A percentile compares a stretch with the other conserved stretches of the same genome.
Evolutionary conservation across 164 flowering plant genomes (phyloP).

Genomic region (Liriodendron chinense): DNA sequence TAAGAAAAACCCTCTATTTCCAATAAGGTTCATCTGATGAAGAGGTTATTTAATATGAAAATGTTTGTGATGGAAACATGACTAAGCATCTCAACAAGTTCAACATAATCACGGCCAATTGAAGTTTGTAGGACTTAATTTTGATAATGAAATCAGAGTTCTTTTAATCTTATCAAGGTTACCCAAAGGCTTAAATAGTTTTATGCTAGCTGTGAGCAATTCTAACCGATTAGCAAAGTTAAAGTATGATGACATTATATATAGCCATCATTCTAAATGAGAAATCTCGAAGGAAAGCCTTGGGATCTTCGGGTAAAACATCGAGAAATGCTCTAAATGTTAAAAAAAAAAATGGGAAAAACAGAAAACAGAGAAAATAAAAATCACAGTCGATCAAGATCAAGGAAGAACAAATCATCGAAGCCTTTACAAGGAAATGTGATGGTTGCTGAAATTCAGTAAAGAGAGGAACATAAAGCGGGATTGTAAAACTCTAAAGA

Average conservation of each 20-base stretch:
- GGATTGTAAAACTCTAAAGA: not conserved
- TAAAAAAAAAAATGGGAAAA: not conserved
- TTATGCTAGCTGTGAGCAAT: not conserved
- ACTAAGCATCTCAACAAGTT: conserved; percentile 1
- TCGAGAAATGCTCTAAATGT: not conserved
- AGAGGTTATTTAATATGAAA: not conserved
- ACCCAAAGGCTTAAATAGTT: conserved; percentile 8
- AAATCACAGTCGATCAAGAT: not conserved
- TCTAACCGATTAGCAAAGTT: not conserved
- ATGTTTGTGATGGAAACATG: not conserved
- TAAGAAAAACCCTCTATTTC: not conserved
- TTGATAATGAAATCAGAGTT: not conserved
- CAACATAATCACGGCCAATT: not conserved
- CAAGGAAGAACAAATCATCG: not conserved
- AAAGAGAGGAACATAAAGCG: not conserved
- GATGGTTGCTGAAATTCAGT: not conserved
- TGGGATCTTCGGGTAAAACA: not conserved
- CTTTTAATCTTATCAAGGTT: not conserved
- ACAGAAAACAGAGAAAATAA: not conserved
- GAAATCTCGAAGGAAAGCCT: conserved; percentile 1
- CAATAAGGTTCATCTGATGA: not conserved
- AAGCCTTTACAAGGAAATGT: not conserved
- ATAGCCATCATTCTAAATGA: not conserved
- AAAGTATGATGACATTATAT: conserved; percentile 5
- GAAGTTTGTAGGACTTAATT: not conserved